A percentile compares a stretch with the other conserved stretches of the same genome.
Evolutionary conservation across 805 yeast genomes (phyloP).

Genomic region (Saccharomyces paradoxus): DNA sequence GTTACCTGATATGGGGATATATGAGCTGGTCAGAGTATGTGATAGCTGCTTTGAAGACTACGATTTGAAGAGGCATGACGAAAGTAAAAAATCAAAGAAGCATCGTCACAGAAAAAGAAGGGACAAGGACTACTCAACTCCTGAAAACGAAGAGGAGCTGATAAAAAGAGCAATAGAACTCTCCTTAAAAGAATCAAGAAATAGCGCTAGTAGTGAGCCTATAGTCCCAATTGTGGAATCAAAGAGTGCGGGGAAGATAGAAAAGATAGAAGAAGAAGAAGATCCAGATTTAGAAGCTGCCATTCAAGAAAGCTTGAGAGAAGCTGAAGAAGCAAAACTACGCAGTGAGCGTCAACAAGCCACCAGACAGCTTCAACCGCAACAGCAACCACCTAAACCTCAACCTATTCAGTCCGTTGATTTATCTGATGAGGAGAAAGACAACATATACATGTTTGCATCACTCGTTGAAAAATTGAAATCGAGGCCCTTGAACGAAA

Average conservation of each 20-base stretch:
- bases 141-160: constrained; percentile 62
- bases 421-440: constrained; percentile 44
- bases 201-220: constrained; percentile 17
- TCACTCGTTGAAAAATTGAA: constrained; percentile 51
- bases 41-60: constrained; percentile 75
- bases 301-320: constrained; percentile 81
- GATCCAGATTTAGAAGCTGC: constrained; percentile 91
- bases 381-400: constrained; percentile 5
- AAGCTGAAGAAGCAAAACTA: constrained; percentile 41
- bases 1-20: constrained; percentile 76
- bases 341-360: constrained; percentile 19
- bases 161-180: constrained; percentile 68
- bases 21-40: constrained; percentile 86
- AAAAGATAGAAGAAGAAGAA: constrained; percentile 42
- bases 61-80: constrained; percentile 30
- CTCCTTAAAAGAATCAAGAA: constrained; percentile 51
- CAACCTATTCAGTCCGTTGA: constrained; percentile 16
- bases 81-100: constrained; percentile 10
- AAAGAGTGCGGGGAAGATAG: background rate
- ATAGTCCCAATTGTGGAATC: constrained; percentile 23
- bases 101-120: constrained; percentile 11
- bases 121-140: constrained; percentile 37
- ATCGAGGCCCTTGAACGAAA: constrained; percentile 38
- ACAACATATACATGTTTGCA: constrained; percentile 58
- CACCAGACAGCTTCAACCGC: constrained; percentile 6